phyloP scores from a whole-genome alignment of 2,329 filamentous ascomycete species.

The Tolypocladium paradoxum region DNA sequence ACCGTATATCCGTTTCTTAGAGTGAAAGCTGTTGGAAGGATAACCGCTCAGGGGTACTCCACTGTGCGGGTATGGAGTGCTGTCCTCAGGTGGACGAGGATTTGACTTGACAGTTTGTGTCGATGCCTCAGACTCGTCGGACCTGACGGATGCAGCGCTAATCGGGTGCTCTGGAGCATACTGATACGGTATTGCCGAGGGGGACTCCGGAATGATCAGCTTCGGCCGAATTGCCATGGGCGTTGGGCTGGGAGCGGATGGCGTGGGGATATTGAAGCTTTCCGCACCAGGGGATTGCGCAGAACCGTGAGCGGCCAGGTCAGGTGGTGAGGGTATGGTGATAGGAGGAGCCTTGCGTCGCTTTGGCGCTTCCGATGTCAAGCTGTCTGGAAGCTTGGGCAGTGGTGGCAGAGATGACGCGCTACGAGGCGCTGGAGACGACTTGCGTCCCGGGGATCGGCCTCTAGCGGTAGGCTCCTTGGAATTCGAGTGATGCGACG shows the following conservation, averaged over 20 bases:
- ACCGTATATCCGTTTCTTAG: slow-evolving; percentile 8
- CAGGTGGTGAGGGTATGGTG: neutral
- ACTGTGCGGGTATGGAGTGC: slow-evolving; percentile 18
- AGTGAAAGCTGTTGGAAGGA: slow-evolving; percentile 5
- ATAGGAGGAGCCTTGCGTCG: neutral
- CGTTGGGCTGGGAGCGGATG: slow-evolving; percentile 23
- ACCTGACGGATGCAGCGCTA: slow-evolving; percentile 11
- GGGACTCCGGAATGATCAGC: slow-evolving; percentile 15
- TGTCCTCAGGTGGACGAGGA: slow-evolving; percentile 17
- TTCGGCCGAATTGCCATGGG: slow-evolving; percentile 17
- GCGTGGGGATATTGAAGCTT: slow-evolving; percentile 13
- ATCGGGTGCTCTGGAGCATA: neutral
- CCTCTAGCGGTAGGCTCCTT: neutral
- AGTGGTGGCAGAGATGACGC: neutral
- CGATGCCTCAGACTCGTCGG: slow-evolving; percentile 12
- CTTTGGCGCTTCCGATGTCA: neutral
- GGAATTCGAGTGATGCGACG: slow-evolving; percentile 1
- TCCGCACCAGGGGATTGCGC: neutral
- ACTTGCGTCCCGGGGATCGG: neutral
- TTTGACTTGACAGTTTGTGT: slow-evolving; percentile 13
- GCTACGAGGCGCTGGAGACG: neutral
- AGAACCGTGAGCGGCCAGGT: neutral
- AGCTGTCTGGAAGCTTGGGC: neutral
- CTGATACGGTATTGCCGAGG: slow-evolving; percentile 4
- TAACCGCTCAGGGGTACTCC: slow-evolving; percentile 10